Evolutionary conservation across 2,329 filamentous ascomycete genomes (phyloP).

Genomic region (Harringtonia lauricola): DNA sequence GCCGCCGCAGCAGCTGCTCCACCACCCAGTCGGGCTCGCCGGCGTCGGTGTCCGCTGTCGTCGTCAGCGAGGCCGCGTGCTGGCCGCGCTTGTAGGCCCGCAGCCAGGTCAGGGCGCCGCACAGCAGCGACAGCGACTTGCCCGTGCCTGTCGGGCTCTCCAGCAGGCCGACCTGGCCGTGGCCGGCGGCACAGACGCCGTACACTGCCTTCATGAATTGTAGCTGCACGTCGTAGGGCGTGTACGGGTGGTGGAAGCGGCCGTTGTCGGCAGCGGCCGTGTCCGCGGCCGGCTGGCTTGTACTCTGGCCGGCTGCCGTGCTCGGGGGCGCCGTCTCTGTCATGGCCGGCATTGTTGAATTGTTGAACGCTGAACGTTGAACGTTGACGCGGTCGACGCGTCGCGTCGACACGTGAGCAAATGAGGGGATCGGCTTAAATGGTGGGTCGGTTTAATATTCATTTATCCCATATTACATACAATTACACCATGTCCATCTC

Average conservation of each 20-base stretch:
- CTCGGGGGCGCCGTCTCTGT: no score
- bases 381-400: no score
- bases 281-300: not conserved
- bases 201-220: constrained; percentile 83
- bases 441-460: no score
- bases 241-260: constrained; percentile 78
- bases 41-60: constrained; percentile 26
- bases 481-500: constrained; percentile 41
- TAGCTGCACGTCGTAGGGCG: constrained; percentile 77
- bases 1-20: constrained; percentile 61
- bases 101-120: constrained; percentile 83
- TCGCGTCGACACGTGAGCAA: no score
- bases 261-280: constrained; percentile 10
- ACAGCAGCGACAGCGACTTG: constrained; percentile 87
- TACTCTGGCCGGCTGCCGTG: no score
- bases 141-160: constrained; percentile 90
- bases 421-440: no score
- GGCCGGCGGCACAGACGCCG: constrained; percentile 55
- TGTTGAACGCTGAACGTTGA: no score
- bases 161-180: constrained; percentile 75
- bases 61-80: constrained; percentile 10
- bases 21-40: constrained; percentile 80
- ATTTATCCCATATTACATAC: no score
- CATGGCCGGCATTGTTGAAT: no score
- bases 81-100: constrained; percentile 60